Evolutionary conservation across 2,329 filamentous ascomycete genomes (phyloP).

Genomic region (Scedosporium minutisporum): DNA sequence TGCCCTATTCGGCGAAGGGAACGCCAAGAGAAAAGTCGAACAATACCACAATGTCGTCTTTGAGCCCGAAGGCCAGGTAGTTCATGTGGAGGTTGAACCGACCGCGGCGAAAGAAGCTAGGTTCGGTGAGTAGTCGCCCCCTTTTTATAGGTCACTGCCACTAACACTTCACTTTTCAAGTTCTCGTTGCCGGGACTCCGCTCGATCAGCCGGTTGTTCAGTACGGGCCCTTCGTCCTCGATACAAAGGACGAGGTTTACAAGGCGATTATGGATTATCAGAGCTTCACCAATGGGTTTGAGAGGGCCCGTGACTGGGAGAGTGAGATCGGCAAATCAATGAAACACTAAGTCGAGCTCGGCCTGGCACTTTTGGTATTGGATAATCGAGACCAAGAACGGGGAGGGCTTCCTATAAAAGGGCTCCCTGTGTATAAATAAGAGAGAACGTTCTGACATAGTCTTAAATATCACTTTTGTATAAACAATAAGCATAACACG

Average conservation of each 20-base stretch:
- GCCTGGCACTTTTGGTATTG: background rate
- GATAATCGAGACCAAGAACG: background rate
- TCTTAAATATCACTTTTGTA: no score
- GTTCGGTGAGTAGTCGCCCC: constrained; percentile 27
- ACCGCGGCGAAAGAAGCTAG: constrained; percentile 49
- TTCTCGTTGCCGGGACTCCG: constrained; percentile 70
- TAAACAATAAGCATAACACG: no score
- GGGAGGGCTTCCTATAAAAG: background rate
- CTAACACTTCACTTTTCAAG: constrained; percentile 17
- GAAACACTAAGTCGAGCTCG: constrained; percentile 24
- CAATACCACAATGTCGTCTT: constrained; percentile 88
- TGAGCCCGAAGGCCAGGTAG: constrained; percentile 64
- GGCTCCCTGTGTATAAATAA: no score
- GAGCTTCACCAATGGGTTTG: constrained; percentile 65
- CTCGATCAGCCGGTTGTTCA: constrained; percentile 73
- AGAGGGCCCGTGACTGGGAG: constrained; percentile 68
- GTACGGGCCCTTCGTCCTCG: constrained; percentile 80
- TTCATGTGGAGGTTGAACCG: constrained; percentile 60
- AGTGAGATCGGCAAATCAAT: constrained; percentile 81
- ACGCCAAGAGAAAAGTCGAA: constrained; percentile 42
- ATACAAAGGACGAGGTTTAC: constrained; percentile 59
- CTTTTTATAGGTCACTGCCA: background rate
- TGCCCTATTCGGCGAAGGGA: constrained; percentile 49
- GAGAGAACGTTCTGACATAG: no score
- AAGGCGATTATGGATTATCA: constrained; percentile 71